phyloP scores from a whole-genome alignment of 176 grass and related monocot species.

The Phoenix roebelenii region DNA sequence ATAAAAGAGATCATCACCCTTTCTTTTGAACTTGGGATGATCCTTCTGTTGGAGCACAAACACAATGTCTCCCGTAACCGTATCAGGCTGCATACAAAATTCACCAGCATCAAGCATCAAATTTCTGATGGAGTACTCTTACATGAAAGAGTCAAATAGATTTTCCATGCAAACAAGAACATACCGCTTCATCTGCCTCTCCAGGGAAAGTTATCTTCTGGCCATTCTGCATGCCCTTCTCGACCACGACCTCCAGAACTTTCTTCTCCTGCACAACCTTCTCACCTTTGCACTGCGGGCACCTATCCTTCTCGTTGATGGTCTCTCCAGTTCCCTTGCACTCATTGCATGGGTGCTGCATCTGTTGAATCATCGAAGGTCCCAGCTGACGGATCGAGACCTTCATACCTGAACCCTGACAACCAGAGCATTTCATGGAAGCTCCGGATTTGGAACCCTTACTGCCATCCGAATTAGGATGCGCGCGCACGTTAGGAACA shows the following conservation, averaged over 20 bases:
- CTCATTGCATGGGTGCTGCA: slow-evolving; percentile 77
- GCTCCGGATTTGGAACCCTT: slow-evolving; percentile 83
- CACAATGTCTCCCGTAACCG: slow-evolving; percentile 28
- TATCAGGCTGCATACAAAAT: slow-evolving; percentile 31
- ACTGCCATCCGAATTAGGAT: slow-evolving; percentile 21
- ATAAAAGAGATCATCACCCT: slow-evolving; percentile 34
- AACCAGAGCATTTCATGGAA: slow-evolving; percentile 46
- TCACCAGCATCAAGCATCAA: too few species aligned
- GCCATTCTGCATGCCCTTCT: slow-evolving; percentile 68
- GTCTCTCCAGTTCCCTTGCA: slow-evolving; percentile 78
- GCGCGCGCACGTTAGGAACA: neutral
- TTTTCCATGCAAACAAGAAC: neutral
- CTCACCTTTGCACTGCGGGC: slow-evolving; percentile 67
- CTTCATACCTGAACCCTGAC: slow-evolving; percentile 62
- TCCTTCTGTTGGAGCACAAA: slow-evolving; percentile 37
- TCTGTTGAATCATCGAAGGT: slow-evolving; percentile 86
- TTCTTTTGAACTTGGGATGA: slow-evolving; percentile 33
- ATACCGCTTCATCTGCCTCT: slow-evolving; percentile 77
- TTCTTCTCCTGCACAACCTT: slow-evolving; percentile 80
- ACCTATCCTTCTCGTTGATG: slow-evolving; percentile 68
- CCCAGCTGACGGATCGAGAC: slow-evolving; percentile 62
- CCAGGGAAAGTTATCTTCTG: slow-evolving; percentile 84
- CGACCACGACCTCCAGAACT: slow-evolving; percentile 51
- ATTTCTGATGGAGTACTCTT: too few species aligned
- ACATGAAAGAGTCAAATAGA: neutral